A percentile compares a stretch with the other conserved stretches of the same genome.
phyloP scores from a whole-genome alignment of 768 basidiomycete genomes.

The Lentinula sp. region DNA sequence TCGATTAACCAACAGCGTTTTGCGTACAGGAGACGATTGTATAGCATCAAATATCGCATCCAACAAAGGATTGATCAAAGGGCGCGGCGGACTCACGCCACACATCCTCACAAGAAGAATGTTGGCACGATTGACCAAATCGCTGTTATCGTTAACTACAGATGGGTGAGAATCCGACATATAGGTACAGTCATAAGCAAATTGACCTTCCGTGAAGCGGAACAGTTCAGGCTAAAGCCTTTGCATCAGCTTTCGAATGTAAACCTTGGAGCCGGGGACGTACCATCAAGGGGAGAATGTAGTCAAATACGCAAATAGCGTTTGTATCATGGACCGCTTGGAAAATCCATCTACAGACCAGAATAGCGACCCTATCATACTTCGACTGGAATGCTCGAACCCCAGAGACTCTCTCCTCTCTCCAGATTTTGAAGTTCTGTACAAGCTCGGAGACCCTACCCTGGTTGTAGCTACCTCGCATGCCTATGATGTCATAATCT shows the following conservation, averaged over 20 bases:
- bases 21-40: constrained; percentile 61
- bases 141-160: constrained; percentile 71
- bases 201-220: constrained; percentile 64
- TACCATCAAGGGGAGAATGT: constrained; percentile 78
- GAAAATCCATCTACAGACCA: constrained; percentile 74
- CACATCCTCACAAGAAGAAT: constrained; percentile 79
- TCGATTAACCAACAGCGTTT: neutral
- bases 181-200: neutral
- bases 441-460: constrained; percentile 56
- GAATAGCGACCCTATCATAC: constrained; percentile 74
- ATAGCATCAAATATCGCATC: constrained; percentile 73
- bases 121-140: constrained; percentile 58
- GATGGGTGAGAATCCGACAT: neutral
- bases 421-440: constrained; percentile 60
- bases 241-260: constrained; percentile 5
- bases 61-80: constrained; percentile 63
- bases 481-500: constrained; percentile 71
- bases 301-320: constrained; percentile 72
- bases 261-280: constrained; percentile 13
- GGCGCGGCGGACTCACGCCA: constrained; percentile 70
- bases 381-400: constrained; percentile 77
- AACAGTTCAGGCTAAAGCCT: constrained; percentile 63
- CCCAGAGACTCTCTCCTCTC: constrained; percentile 64
- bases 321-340: constrained; percentile 71
- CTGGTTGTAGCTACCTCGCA: constrained; percentile 57